Percentiles rank a stretch among this genome's conserved stretches.
phyloP scores from a whole-genome alignment of 2,329 filamentous ascomycete species.

The Plectosphaerella sp. region DNA sequence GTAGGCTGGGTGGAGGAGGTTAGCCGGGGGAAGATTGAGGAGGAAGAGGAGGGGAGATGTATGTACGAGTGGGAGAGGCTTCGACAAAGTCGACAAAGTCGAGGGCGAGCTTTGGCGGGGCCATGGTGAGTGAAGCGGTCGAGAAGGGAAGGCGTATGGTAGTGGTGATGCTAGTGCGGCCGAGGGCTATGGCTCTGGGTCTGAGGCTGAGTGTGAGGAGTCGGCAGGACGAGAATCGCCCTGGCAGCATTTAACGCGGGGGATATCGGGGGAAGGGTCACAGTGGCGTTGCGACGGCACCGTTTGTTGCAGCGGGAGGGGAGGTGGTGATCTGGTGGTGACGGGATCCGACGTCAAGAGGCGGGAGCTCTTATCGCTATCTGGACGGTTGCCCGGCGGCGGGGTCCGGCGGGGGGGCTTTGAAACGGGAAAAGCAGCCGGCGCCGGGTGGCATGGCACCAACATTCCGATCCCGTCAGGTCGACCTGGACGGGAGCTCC shows the following conservation, averaged over 20 bases:
- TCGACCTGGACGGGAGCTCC: no score
- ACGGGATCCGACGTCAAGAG: background rate
- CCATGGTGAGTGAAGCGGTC: slow-evolving; percentile 37
- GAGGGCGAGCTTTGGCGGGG: slow-evolving; percentile 55
- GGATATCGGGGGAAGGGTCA: background rate
- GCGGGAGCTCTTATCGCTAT: background rate
- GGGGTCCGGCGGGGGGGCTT: no score
- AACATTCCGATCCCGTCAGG: no score
- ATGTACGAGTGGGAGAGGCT: slow-evolving; percentile 84
- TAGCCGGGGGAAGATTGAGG: background rate
- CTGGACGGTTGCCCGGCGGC: background rate
- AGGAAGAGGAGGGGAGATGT: background rate
- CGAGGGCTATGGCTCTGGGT: background rate
- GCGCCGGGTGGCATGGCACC: no score
- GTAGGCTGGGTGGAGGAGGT: slow-evolving; percentile 62
- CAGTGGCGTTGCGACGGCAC: background rate
- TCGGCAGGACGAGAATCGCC: slow-evolving; percentile 7
- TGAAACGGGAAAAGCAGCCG: no score
- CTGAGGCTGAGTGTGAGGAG: slow-evolving; percentile 2
- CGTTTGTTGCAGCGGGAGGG: background rate
- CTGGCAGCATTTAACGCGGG: slow-evolving; percentile 7
- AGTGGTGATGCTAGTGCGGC: background rate
- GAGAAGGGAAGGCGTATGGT: slow-evolving; percentile 15
- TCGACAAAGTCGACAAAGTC: slow-evolving; percentile 95
- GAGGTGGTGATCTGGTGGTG: no score